phyloP scores from a whole-genome alignment of 2,329 filamentous ascomycete species.

The Aspergillus japonicus region DNA sequence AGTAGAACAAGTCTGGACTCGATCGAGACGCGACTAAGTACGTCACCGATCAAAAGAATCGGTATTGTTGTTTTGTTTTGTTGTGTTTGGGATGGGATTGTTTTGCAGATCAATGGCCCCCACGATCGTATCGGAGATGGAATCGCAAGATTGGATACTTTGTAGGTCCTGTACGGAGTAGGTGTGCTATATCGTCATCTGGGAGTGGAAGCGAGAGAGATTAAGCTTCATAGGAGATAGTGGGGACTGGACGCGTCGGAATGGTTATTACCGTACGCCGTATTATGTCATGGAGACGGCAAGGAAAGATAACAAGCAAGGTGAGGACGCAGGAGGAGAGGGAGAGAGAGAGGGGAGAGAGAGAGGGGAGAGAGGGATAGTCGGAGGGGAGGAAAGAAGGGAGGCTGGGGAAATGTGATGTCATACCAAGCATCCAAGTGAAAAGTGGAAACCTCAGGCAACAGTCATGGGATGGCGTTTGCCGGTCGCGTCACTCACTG shows the following conservation, averaged over 20 bases:
- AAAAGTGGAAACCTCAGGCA: background rate
- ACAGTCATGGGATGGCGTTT: constrained; percentile 28
- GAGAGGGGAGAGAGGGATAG: too few species aligned
- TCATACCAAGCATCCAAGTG: constrained; percentile 8
- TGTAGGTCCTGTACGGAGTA: background rate
- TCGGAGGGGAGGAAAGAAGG: background rate
- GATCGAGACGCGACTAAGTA: background rate
- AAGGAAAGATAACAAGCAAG: constrained; percentile 9
- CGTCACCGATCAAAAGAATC: background rate
- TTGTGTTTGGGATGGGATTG: background rate
- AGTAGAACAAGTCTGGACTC: background rate
- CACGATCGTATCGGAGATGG: background rate
- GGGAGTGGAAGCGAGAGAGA: too few species aligned
- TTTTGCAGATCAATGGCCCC: background rate
- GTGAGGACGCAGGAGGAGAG: background rate
- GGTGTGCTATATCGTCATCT: background rate
- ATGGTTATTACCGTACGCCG: too few species aligned
- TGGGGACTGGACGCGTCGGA: background rate
- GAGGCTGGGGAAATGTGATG: constrained; percentile 14
- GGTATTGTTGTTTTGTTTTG: background rate
- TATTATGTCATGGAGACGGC: background rate
- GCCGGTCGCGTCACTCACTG: constrained; percentile 19
- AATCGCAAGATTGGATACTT: background rate
- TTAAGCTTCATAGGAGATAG: background rate
- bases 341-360: background rate